Base-by-base conservation (phyloP, 257 asterid species). In the Echium plantagineum region DNA sequence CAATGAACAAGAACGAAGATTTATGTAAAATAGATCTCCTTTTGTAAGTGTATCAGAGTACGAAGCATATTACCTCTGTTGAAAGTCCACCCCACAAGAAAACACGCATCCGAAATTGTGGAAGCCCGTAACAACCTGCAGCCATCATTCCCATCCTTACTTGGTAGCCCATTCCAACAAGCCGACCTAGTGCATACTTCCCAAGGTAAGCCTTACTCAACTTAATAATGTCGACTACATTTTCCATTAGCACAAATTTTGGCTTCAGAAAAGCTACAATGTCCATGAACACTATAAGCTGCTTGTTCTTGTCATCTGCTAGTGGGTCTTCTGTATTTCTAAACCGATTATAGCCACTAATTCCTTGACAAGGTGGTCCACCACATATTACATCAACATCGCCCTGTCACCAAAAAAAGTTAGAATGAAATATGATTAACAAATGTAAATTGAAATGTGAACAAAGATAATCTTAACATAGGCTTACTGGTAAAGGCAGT, bases 321-420 rank as follows among this genome's bases (percentile, higher is more conserved):
- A 80, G 60, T 2, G 85, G 85, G n/a, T 69, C 69, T 19, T 15
- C 21, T 61, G 49, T 22, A 49, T 75, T 52, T 61, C 85, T 61
- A 58, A 48, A 80, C 4, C 85, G 70, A 13, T 80, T 80, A 70
- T 74, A 76, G 1, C 85, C 85, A 49, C 85, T 80, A 8, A 80
- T 76, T 21, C 85, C 85, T 69, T 80, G 85, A 63, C 85, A 80
- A 13, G 85, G 85, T 3, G 85, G 85, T 31, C 85, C 85, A 1
- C 85, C 85, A 19, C 85, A 80, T 61, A 80, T n/a, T 46, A 76
- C 75, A 51, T 78, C 84, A 9, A 78, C 78, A 28, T 72, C 80
- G 0, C 84, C 84, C 84, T 78, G 24, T 55, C 17, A 8, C 21
- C 7, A 20, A 52, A 4, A 48, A 55, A 48, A 15, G 26, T 21